These are phyloP conservation scores for Colletotrichum orbiculare DNA, from an alignment of 2,329 filamentous ascomycete genomes.

Conservation along the genomic window DNA sequence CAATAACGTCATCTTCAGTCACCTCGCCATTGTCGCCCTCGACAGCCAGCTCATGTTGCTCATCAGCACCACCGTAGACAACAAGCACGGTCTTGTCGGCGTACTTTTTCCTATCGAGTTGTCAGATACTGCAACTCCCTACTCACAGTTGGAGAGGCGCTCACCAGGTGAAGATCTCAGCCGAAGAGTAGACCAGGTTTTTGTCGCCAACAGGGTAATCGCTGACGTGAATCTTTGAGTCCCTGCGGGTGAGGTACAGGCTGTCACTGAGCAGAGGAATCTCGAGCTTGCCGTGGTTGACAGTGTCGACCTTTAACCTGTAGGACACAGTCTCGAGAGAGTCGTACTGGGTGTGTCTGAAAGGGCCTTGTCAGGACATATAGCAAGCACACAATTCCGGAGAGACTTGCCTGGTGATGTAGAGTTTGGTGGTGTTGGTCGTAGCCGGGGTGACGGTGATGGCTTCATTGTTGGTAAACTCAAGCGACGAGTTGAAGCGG, in stretches of 20 bases:
- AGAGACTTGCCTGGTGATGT: constrained; percentile 55
- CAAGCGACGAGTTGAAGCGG: constrained; percentile 45
- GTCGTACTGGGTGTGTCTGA: constrained; percentile 70
- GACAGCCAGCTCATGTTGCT: constrained; percentile 69
- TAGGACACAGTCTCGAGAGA: constrained; percentile 66
- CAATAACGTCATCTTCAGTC: constrained; percentile 24
- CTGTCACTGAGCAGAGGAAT: constrained; percentile 66
- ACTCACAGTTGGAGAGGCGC: background rate
- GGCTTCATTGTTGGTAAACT: constrained; percentile 51
- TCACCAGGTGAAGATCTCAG: constrained; percentile 71
- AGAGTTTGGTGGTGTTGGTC: constrained; percentile 62
- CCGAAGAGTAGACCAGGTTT: constrained; percentile 72
- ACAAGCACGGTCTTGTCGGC: constrained; percentile 66
- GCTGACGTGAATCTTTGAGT: constrained; percentile 72
- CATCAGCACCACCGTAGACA: constrained; percentile 68
- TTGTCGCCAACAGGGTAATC: constrained; percentile 70
- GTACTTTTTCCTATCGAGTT: constrained; percentile 61
- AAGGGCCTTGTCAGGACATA: background rate
- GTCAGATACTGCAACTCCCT: background rate
- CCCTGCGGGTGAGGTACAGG: constrained; percentile 67
- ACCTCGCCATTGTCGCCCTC: constrained; percentile 21
- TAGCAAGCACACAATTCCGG: no score
- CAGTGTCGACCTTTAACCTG: constrained; percentile 67
- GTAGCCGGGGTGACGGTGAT: constrained; percentile 70
- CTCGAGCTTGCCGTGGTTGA: constrained; percentile 58